These are phyloP conservation scores for Aspergillus transmontanensis DNA, from an alignment of 2,329 filamentous ascomycete genomes.

Conservation along the genomic window DNA sequence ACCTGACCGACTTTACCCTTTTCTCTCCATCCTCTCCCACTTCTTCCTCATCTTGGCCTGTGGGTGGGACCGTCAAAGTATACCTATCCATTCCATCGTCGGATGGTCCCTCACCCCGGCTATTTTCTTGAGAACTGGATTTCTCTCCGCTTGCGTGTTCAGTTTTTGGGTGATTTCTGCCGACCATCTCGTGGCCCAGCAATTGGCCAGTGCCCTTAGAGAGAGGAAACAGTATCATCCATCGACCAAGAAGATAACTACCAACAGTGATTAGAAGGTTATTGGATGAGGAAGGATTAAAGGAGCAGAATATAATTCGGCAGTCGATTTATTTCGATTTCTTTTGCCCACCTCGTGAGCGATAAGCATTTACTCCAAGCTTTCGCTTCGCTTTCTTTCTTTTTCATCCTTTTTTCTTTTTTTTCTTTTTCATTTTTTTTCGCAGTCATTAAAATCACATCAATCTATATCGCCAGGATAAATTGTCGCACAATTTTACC, in stretches of 20 bases:
- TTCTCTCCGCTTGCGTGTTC: background rate
- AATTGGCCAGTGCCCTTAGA: background rate
- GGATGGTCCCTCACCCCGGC: background rate
- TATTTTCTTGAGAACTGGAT: background rate
- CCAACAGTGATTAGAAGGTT: background rate
- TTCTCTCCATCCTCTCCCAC: slow-evolving; percentile 1
- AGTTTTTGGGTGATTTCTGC: slow-evolving; percentile 1
- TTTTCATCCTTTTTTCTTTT: background rate
- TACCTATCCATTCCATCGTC: background rate
- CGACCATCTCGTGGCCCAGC: slow-evolving; percentile 7
- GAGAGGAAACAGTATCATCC: background rate
- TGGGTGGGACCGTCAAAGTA: background rate
- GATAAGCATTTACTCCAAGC: background rate
- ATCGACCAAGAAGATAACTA: background rate
- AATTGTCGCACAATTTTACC: background rate
- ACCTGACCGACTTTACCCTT: slow-evolving; percentile 5
- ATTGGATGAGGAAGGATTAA: background rate
- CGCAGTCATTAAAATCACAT: background rate
- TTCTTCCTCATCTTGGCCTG: slow-evolving; percentile 5
- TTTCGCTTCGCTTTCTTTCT: background rate
- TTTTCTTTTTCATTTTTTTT: background rate
- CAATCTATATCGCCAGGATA: background rate
- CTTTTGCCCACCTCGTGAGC: background rate
- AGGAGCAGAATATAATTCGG: background rate
- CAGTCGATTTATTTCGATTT: background rate